Evolutionary conservation across 495 filamentous ascomycete genomes (phyloP).

Genomic region (Clavariopsis aquatica): DNA sequence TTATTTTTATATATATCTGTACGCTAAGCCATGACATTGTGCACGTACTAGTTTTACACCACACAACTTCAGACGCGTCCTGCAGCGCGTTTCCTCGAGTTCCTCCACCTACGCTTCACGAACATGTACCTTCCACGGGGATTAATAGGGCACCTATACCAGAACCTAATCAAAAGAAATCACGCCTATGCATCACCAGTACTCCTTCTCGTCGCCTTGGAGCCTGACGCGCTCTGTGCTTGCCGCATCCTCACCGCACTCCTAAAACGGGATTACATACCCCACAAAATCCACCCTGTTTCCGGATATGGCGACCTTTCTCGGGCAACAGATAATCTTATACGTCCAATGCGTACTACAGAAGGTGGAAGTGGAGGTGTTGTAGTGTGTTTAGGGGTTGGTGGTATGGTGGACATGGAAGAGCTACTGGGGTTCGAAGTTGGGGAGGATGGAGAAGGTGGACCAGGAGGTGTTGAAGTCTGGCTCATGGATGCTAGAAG

Average conservation of each 20-base stretch:
- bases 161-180: constrained; percentile 75
- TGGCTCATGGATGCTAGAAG: constrained; percentile 91
- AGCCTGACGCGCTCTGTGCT: constrained; percentile 93
- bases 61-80: constrained; percentile 23
- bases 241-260: constrained; percentile 89
- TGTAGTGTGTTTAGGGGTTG: constrained; percentile 89
- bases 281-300: constrained; percentile 96
- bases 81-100: constrained; percentile 11
- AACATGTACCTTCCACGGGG: constrained; percentile 91
- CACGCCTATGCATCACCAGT: constrained; percentile 85
- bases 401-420: constrained; percentile 83
- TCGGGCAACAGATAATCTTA: constrained; percentile 70
- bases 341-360: constrained; percentile 77
- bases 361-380: constrained; percentile 80
- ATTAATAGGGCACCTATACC: constrained; percentile 86
- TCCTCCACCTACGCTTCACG: constrained; percentile 7
- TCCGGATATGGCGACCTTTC: constrained; percentile 88
- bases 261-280: constrained; percentile 93
- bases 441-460: constrained; percentile 54
- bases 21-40: neutral
- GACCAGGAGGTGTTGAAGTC: constrained; percentile 76
- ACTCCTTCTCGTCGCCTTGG: constrained; percentile 88
- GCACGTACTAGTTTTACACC: neutral
- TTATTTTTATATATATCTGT: constrained; percentile 8
- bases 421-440: constrained; percentile 66